Evolutionary conservation across 768 basidiomycete genomes (phyloP).

Genomic region (Hortiboletus campestris): DNA sequence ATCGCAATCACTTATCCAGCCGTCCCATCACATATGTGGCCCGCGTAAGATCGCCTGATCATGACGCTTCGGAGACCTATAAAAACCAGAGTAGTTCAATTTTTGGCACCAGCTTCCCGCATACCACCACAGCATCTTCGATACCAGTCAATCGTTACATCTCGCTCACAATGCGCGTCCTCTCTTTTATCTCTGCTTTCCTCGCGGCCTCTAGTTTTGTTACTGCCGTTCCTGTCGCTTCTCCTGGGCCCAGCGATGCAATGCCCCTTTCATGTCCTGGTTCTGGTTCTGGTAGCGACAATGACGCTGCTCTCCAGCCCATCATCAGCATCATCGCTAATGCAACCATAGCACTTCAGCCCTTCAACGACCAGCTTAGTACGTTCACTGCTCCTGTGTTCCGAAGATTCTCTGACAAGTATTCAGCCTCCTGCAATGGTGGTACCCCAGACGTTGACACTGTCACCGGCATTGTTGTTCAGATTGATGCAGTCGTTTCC

Average conservation of each 20-base stretch:
- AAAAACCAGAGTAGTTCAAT: neutral
- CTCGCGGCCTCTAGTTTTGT: conserved; percentile 18
- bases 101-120: neutral
- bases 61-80: neutral
- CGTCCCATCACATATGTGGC: too few relatives aligned
- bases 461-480: neutral
- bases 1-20: too few relatives aligned
- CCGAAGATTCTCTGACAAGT: neutral
- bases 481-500: conserved; percentile 1
- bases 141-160: conserved; percentile 12
- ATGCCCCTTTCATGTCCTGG: too few relatives aligned
- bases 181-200: conserved; percentile 23
- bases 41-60: neutral
- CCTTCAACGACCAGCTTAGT: neutral
- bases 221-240: conserved; percentile 7
- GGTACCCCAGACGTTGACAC: neutral
- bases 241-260: neutral
- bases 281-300: neutral
- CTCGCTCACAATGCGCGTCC: conserved; percentile 24
- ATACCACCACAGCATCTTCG: neutral
- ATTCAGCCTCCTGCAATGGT: neutral
- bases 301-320: neutral
- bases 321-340: neutral
- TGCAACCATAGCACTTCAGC: neutral
- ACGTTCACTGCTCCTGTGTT: rapidly evolving